Evolutionary conservation across 805 yeast genomes (phyloP), one percentile per base, ranked within the genome.

Genomic region (Metschnikowia santaceciliae): DNA sequence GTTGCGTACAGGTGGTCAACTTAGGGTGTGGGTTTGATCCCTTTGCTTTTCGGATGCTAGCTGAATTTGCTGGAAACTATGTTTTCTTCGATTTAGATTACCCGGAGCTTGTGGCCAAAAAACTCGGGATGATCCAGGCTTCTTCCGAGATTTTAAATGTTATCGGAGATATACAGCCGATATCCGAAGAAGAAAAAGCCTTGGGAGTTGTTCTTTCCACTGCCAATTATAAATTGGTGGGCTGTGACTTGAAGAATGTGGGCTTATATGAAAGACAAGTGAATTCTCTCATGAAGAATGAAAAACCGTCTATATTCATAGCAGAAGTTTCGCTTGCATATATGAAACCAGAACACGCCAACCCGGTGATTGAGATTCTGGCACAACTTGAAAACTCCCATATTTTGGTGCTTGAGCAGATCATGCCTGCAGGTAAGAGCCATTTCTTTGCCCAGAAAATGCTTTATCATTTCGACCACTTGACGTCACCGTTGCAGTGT

Each of bases 281-380:
- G 41, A 46, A 57, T 3, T 26, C 49, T 2, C 55, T 74, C 13
- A 61, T 67, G 8, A 44, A 65, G 62, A 39, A 61, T 47, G 58
- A 67, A n/a, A 58, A 72, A 2, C 67, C 77, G 4, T 81, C 76
- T 42, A 73, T 88, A 2, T 88, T 85, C 61, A 75, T 89, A 37
- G 92, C 95, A 1, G 96, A 88, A 63, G 95, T 88, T 3, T 87
- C 95, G 0, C 67, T 88, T 49, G 90, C 92, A 0, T 88, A 88
- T 63, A 88, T 88, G 94, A 71, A 75, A 36, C 83, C 86, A 11
- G 74, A 74, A 35, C 73, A 76, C 50, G 89, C 95, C 5, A 83
- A 88, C 61, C 72, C 75, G 2, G 77, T 88, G 6, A 80, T 88
- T 34, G 56, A 66, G 23, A 68, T 74, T 55, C 70, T 82, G 2